Conservation (phyloP, 1,284 basidiomycete species). For the Dichomitus squalens region DNA sequence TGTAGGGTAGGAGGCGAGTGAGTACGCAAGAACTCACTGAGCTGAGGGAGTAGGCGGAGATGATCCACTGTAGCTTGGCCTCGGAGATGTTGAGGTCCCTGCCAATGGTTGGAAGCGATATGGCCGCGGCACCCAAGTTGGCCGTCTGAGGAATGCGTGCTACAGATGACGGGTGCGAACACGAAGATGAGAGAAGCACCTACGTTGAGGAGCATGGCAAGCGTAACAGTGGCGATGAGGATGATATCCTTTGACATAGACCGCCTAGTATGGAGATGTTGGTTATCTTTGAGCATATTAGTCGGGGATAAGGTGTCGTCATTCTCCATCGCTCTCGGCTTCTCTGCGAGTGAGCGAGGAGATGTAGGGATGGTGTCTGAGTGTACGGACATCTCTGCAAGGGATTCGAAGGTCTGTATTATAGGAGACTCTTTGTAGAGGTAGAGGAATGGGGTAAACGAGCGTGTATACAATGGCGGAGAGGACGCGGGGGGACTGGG, state of each 20-base stretch:
- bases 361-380: no score
- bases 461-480: no score
- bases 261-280: neutral
- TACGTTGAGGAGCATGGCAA: constrained; percentile 39
- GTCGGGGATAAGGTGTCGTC: neutral
- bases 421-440: no score
- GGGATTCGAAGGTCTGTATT: neutral
- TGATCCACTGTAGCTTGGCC: constrained; percentile 59
- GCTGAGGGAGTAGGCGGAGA: constrained; percentile 54
- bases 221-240: constrained; percentile 34
- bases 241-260: constrained; percentile 17
- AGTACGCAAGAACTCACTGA: constrained; percentile 34
- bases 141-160: constrained; percentile 29
- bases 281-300: neutral
- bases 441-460: no score
- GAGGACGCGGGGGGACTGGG: no score
- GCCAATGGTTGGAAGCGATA: constrained; percentile 59
- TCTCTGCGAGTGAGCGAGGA: neutral
- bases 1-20: no score
- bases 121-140: constrained; percentile 38
- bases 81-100: constrained; percentile 45
- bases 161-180: neutral
- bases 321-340: neutral
- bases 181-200: constrained; percentile 4
- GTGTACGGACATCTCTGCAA: neutral